Evolutionary conservation across 495 filamentous ascomycete genomes (phyloP), one percentile per base, ranked within the genome.

Genomic region (Penicillium argentinense): DNA sequence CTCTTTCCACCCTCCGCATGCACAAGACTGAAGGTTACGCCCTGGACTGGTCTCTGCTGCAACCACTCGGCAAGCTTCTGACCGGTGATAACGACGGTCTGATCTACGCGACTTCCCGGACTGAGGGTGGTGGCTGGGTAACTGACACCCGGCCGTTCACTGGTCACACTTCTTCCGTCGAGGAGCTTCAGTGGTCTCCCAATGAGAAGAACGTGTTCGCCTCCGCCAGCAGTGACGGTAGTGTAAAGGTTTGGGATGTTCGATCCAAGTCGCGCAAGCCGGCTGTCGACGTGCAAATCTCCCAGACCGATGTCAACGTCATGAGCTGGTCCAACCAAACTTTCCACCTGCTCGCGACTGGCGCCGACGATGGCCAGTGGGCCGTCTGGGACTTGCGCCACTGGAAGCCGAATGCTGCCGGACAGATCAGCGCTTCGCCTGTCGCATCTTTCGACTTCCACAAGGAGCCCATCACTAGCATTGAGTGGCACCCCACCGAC

Each of bases 401-500:
- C 56, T 97, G 93, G 87, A 96, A 95, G 69, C 84, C 87, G 1
- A 76, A 72, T 52, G 62, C 67, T 13, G 57, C 72, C n/a, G 52
- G 59, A 8, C 70, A 67, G 45, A 67, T 63, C 39, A 59, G 36
- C 18, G 80, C 87, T 1, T 81, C 78, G 9, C 86, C 91, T 3
- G 87, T 96, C 2, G 93, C 93, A 2, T 85, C 83, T 24, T 98
- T 97, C 68, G 79, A 83, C 54, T 97, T 95, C 76, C 93, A 98
- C 72, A 88, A 88, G 66, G 87, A 96, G 66, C 92, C 95, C 49
- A 88, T 98, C 59, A 97, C 93, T 12, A 89, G 86, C 61, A 78
- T 98, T 17, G 92, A 98, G 69, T 98, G 95, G 91, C 92, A 98
- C 68, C 93, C 93, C 12, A 87, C 87, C 3, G 93, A 98, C 54